Percentiles rank a stretch among this genome's conserved stretches.
phyloP scores from a whole-genome alignment of 1,139 yeast species.

The Diutina mesorugosa region DNA sequence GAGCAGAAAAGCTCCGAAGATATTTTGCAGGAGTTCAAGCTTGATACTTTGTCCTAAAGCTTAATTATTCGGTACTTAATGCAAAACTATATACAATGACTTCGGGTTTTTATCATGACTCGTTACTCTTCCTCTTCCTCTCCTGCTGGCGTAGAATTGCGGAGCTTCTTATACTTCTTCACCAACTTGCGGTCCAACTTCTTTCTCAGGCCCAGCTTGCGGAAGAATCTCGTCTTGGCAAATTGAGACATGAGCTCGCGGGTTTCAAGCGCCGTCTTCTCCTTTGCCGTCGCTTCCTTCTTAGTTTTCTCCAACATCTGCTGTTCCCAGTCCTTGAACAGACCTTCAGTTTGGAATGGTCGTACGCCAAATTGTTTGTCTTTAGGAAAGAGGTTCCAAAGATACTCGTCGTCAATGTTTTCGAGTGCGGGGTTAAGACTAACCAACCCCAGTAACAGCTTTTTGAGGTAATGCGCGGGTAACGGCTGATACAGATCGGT shows the following conservation, averaged over 20 bases:
- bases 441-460: slow-evolving; percentile 28
- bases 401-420: slow-evolving; percentile 26
- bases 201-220: slow-evolving; percentile 15
- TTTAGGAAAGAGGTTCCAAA: slow-evolving; percentile 28
- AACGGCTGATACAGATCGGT: slow-evolving; percentile 10
- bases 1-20: neutral
- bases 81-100: neutral
- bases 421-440: slow-evolving; percentile 22
- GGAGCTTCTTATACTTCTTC: slow-evolving; percentile 15
- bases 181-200: slow-evolving; percentile 21
- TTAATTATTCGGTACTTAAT: neutral
- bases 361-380: slow-evolving; percentile 23
- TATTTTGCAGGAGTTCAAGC: neutral
- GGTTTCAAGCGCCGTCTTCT: slow-evolving; percentile 9
- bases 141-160: neutral
- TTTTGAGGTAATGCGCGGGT: slow-evolving; percentile 27
- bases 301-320: slow-evolving; percentile 12
- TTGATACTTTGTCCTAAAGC: neutral
- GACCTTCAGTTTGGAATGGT: slow-evolving; percentile 17
- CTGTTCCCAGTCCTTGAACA: slow-evolving; percentile 22
- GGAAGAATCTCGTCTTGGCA: slow-evolving; percentile 13
- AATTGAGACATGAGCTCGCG: slow-evolving; percentile 8
- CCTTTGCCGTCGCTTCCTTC: slow-evolving; percentile 7
- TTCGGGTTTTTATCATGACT: neutral
- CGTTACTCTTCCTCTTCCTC: neutral